Percentiles rank a stretch among this genome's conserved stretches.
Evolutionary conservation across 2,329 filamentous ascomycete species (phyloP).

Genomic region (Hypoxylon sp.): DNA sequence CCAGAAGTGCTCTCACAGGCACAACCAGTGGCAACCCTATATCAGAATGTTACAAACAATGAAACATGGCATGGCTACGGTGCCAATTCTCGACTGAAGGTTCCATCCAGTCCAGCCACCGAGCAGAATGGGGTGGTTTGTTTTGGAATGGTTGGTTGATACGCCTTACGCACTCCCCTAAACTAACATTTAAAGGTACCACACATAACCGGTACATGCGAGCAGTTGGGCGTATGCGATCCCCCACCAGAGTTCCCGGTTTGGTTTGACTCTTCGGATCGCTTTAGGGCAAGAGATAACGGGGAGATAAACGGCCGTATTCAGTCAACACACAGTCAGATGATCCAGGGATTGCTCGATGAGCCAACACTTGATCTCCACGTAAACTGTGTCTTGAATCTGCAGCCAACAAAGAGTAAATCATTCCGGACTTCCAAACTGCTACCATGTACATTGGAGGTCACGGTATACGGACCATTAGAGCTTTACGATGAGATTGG

Average conservation of each 20-base stretch:
- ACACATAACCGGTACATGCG: not conserved
- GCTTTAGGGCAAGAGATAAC: not conserved
- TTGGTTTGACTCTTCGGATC: not conserved
- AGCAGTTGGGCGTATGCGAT: not conserved
- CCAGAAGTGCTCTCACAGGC: not conserved
- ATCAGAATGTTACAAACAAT: not conserved
- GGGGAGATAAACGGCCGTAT: conserved; percentile 1
- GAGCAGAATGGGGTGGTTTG: not conserved
- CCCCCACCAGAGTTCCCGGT: not conserved
- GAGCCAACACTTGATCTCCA: not conserved
- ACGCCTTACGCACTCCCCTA: not conserved
- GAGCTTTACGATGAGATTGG: not conserved
- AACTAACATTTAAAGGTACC: not conserved
- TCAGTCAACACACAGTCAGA: not conserved
- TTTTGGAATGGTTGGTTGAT: conserved; percentile 1
- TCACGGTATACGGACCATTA: not conserved
- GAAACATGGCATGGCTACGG: not conserved
- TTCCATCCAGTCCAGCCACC: not conserved
- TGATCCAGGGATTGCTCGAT: not conserved
- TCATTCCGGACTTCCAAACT: not conserved
- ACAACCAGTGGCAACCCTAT: not conserved
- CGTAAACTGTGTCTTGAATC: not conserved
- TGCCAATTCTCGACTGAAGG: not conserved
- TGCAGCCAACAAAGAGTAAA: not conserved
- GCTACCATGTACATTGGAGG: not conserved